phyloP scores from a whole-genome alignment of 2,329 filamentous ascomycete genomes.

The Sclerotinia glacialis region DNA sequence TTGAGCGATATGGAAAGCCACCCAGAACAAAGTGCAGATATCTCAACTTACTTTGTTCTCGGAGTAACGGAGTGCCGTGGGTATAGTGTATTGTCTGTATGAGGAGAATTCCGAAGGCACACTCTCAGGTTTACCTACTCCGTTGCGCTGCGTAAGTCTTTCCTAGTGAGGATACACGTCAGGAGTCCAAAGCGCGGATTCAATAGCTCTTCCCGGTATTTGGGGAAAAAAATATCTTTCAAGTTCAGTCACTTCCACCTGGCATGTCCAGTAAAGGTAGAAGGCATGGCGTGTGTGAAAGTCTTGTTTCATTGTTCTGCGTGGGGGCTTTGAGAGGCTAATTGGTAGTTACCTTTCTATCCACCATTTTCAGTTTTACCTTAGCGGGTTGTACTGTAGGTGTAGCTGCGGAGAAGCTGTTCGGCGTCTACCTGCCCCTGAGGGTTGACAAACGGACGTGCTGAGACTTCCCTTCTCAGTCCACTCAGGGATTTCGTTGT shows the following conservation, averaged over 20 bases:
- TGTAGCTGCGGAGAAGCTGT: slow-evolving; percentile 9
- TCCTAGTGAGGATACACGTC: slow-evolving; percentile 8
- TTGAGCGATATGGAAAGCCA: slow-evolving; percentile 16
- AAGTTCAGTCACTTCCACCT: slow-evolving; percentile 15
- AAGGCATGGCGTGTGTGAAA: slow-evolving; percentile 5
- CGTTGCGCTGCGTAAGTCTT: slow-evolving; percentile 17
- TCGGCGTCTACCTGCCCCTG: slow-evolving; percentile 17
- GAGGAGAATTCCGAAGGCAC: slow-evolving; percentile 18
- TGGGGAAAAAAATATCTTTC: slow-evolving; percentile 3
- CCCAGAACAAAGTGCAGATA: slow-evolving; percentile 6
- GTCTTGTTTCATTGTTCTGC: slow-evolving; percentile 17
- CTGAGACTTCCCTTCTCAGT: slow-evolving; percentile 9
- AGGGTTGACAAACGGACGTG: slow-evolving; percentile 9
- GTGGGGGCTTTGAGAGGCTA: slow-evolving; percentile 13
- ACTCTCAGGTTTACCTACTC: slow-evolving; percentile 13
- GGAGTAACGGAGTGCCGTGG: slow-evolving; percentile 11
- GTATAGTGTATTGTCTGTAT: slow-evolving; percentile 19
- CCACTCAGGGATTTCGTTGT: slow-evolving; percentile 10
- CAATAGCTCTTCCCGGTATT: slow-evolving; percentile 11
- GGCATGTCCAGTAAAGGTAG: slow-evolving; percentile 3
- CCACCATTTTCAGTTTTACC: slow-evolving; percentile 7
- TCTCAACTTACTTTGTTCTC: slow-evolving; percentile 12
- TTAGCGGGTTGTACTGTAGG: background rate
- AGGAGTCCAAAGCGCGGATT: slow-evolving; percentile 8
- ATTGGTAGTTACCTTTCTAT: slow-evolving; percentile 16